Conservation (phyloP, 129 eudicot species). For the Artemisia argyi region DNA sequence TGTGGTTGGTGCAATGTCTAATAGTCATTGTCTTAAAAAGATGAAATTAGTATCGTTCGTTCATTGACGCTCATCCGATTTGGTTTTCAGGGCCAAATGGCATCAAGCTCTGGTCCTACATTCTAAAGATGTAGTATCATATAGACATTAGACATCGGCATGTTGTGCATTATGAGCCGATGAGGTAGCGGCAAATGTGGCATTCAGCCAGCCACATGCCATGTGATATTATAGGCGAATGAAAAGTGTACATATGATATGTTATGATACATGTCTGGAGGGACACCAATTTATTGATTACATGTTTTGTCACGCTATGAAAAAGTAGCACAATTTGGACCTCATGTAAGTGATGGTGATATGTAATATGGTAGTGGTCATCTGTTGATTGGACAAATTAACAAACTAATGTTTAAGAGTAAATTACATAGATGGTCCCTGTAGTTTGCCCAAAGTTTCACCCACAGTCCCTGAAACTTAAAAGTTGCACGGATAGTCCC, state of each 20-base stretch:
- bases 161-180: constrained; percentile 7
- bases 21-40: constrained; percentile 18
- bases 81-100: neutral
- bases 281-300: neutral
- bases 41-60: neutral
- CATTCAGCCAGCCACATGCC: neutral
- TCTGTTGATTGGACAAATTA: no score
- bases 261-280: neutral
- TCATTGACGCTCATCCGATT: neutral
- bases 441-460: no score
- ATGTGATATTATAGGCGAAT: constrained; percentile 5
- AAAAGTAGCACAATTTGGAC: constrained; percentile 1
- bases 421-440: no score
- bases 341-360: neutral
- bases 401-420: no score
- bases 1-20: constrained; percentile 22
- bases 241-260: neutral
- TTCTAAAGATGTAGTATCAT: neutral
- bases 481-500: no score
- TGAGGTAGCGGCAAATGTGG: neutral
- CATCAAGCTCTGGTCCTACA: constrained; percentile 3
- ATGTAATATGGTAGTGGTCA: no score
- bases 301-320: constrained; percentile 14
- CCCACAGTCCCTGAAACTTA: no score
- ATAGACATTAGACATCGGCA: constrained; percentile 1